Conservation (phyloP, 441 rosid genomes). For the Populus tomentosa region DNA sequence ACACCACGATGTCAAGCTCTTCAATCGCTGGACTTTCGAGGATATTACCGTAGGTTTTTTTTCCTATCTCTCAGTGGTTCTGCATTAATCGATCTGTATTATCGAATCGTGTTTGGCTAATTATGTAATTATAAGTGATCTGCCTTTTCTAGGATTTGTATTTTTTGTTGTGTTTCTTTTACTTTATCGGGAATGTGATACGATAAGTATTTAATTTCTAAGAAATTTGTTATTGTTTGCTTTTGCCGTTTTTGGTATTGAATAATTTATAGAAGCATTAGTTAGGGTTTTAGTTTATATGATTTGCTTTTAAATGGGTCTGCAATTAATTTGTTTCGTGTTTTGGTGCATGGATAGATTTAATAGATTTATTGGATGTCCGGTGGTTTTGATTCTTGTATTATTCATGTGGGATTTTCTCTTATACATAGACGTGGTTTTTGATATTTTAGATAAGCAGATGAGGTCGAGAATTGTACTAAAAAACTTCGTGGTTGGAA, state of each 20-base stretch:
- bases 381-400: too few relatives aligned
- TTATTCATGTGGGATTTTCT: too few relatives aligned
- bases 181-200: not conserved
- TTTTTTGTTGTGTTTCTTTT: too few relatives aligned
- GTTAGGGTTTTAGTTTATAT: not conserved
- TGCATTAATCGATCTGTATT: not conserved
- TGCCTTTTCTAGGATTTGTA: not conserved
- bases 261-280: not conserved
- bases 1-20: slow-evolving; percentile 48
- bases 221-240: too few relatives aligned
- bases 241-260: not conserved
- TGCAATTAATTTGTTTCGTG: not conserved
- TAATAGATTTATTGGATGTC: too few relatives aligned
- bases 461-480: too few relatives aligned
- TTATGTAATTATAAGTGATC: not conserved
- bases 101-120: not conserved
- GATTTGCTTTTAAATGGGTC: not conserved
- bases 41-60: slow-evolving; percentile 37
- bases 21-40: slow-evolving; percentile 59
- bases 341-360: not conserved
- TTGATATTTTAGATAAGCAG: too few relatives aligned
- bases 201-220: not conserved
- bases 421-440: too few relatives aligned
- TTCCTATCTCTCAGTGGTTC: not conserved
- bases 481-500: too few relatives aligned